Evolutionary conservation across 2,329 filamentous ascomycete genomes (phyloP).

Genomic region (Leptographium wingfieldii): DNA sequence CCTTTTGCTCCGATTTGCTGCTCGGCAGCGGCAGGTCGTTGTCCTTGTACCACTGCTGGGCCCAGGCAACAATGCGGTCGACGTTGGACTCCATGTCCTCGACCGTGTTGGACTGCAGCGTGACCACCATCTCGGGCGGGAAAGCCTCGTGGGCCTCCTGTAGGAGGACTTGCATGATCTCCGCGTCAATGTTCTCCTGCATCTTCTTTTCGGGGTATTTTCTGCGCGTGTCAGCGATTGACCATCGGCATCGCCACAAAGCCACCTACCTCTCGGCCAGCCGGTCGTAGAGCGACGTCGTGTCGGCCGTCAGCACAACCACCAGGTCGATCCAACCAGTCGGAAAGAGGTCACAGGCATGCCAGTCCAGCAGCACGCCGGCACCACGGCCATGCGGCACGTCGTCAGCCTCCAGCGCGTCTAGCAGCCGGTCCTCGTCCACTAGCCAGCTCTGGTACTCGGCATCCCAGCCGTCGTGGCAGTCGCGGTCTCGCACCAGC

Average conservation of each 20-base stretch:
- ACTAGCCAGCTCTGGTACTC: constrained; percentile 83
- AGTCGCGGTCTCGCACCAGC: constrained; percentile 76
- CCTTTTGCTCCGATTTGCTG: background rate
- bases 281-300: constrained; percentile 71
- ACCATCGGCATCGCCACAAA: background rate
- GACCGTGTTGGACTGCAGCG: constrained; percentile 67
- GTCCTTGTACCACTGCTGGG: constrained; percentile 69
- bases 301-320: constrained; percentile 76
- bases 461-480: constrained; percentile 79
- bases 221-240: constrained; percentile 24
- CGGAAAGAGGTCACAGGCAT: constrained; percentile 91
- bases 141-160: constrained; percentile 85
- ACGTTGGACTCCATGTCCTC: constrained; percentile 85
- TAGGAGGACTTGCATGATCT: constrained; percentile 92
- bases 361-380: constrained; percentile 92
- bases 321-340: constrained; percentile 91
- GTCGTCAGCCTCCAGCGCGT: constrained; percentile 61
- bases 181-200: constrained; percentile 90
- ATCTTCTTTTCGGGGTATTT: constrained; percentile 79
- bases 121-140: constrained; percentile 76
- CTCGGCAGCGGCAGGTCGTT: constrained; percentile 19
- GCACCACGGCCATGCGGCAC: constrained; percentile 61
- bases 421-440: constrained; percentile 85
- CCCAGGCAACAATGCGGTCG: constrained; percentile 70
- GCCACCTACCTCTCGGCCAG: constrained; percentile 52